A percentile compares a stretch with the other conserved stretches of the same genome.
Evolutionary conservation across 2,329 filamentous ascomycete species (phyloP).

Genomic region (Aspergillus puulaauensis): DNA sequence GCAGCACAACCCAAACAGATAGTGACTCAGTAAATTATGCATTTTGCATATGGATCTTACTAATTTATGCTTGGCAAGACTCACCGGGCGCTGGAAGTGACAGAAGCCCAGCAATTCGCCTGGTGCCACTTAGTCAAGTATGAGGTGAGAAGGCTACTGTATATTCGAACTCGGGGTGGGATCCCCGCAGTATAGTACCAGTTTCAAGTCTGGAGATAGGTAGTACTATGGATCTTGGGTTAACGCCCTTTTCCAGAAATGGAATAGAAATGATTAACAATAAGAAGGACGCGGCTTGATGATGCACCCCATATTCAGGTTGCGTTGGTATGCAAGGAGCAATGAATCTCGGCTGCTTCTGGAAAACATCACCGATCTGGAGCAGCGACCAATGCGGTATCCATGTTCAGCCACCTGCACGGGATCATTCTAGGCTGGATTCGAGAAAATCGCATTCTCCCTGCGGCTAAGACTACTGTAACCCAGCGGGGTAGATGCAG

Average conservation of each 20-base stretch:
- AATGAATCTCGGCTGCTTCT: slow-evolving; percentile 4
- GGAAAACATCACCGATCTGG: slow-evolving; percentile 12
- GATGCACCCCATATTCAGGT: slow-evolving; percentile 1
- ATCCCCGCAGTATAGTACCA: background rate
- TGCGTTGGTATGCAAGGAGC: slow-evolving; percentile 7
- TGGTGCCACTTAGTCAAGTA: background rate
- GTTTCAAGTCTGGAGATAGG: background rate
- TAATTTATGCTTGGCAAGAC: slow-evolving; percentile 14
- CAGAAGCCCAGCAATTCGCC: background rate
- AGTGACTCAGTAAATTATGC: slow-evolving; percentile 8
- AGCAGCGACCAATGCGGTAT: background rate
- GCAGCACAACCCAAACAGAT: background rate
- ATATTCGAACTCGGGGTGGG: background rate
- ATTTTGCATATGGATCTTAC: slow-evolving; percentile 4
- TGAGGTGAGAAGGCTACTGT: background rate
- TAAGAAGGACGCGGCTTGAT: background rate
- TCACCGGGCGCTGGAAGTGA: background rate
- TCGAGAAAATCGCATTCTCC: background rate
- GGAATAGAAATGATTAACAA: slow-evolving; percentile 7
- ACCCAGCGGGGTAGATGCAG: background rate
- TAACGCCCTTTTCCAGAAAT: background rate
- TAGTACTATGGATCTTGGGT: background rate
- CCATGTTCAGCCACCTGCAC: slow-evolving; percentile 6
- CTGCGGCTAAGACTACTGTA: background rate
- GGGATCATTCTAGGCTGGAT: background rate